Evolutionary conservation across 306 rosid genomes (phyloP).

Genomic region (Castanea sativa): DNA sequence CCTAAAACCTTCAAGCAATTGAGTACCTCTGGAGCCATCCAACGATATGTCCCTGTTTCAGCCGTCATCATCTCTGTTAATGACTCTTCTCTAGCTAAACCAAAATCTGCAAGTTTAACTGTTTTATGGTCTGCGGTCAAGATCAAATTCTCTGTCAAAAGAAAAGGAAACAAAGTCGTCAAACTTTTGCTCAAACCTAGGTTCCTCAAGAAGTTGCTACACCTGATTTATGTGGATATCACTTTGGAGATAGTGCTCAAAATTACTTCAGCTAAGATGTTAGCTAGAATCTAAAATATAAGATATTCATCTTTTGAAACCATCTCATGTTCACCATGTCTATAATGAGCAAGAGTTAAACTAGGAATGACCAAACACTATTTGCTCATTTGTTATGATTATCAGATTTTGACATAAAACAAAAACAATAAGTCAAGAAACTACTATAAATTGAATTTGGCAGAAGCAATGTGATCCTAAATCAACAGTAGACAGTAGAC

Average conservation of each 20-base stretch:
- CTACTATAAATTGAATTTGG: neutral
- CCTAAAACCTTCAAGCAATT: slow-evolving; percentile 9
- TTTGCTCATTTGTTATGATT: neutral
- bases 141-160: slow-evolving; percentile 71
- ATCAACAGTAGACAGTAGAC: neutral
- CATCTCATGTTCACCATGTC: slow-evolving; percentile 14
- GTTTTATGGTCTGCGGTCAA: slow-evolving; percentile 78
- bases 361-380: neutral
- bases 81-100: slow-evolving; percentile 95
- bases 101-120: slow-evolving; percentile 89
- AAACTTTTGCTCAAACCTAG: slow-evolving; percentile 10
- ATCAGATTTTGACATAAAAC: neutral
- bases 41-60: slow-evolving; percentile 91
- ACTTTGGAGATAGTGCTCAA: neutral
- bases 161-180: slow-evolving; percentile 18
- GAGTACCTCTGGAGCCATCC: slow-evolving; percentile 99
- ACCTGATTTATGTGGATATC: neutral
- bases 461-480: neutral
- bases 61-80: slow-evolving; percentile 99
- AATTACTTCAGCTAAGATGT: neutral
- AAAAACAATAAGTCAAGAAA: neutral
- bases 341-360: neutral
- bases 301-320: neutral
- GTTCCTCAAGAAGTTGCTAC: neutral
- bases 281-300: neutral